Evolutionary conservation across 176 grass and related monocot species (phyloP).

Genomic region (Musa acuminata): DNA sequence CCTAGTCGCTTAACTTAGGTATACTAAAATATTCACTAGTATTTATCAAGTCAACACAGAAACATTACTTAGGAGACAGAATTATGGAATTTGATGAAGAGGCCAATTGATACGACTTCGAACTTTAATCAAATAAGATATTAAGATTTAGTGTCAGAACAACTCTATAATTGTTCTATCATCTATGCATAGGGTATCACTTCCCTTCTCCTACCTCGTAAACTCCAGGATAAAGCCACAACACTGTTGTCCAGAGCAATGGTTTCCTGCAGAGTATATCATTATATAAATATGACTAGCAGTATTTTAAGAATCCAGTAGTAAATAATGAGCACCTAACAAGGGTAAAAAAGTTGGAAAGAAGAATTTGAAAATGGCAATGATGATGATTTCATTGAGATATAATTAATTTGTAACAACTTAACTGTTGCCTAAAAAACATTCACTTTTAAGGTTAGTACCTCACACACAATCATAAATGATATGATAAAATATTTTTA

Average conservation of each 20-base stretch:
- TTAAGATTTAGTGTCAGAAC: not conserved
- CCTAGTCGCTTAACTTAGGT: too few relatives aligned
- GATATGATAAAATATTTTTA: too few relatives aligned
- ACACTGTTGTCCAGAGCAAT: constrained; percentile 25
- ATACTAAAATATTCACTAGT: too few relatives aligned
- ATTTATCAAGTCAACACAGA: too few relatives aligned
- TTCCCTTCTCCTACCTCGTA: constrained; percentile 30
- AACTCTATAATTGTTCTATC: not conserved
- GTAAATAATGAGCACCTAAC: not conserved
- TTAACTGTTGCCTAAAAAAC: too few relatives aligned
- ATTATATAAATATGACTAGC: not conserved
- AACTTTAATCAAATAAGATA: not conserved
- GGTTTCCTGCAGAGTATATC: constrained; percentile 24
- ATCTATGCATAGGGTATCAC: not conserved
- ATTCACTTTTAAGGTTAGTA: too few relatives aligned
- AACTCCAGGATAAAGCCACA: constrained; percentile 50
- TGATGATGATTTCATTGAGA: too few relatives aligned
- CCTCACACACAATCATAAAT: too few relatives aligned
- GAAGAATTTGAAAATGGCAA: too few relatives aligned
- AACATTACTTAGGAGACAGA: too few relatives aligned
- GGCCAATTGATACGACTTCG: not conserved
- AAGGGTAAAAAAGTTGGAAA: not conserved
- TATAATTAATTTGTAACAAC: too few relatives aligned
- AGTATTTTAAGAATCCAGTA: not conserved
- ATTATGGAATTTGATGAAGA: too few relatives aligned